These are phyloP conservation scores for Haberlea rhodopensis DNA, from an alignment of 257 asterid genomes.

Conservation along the genomic window DNA sequence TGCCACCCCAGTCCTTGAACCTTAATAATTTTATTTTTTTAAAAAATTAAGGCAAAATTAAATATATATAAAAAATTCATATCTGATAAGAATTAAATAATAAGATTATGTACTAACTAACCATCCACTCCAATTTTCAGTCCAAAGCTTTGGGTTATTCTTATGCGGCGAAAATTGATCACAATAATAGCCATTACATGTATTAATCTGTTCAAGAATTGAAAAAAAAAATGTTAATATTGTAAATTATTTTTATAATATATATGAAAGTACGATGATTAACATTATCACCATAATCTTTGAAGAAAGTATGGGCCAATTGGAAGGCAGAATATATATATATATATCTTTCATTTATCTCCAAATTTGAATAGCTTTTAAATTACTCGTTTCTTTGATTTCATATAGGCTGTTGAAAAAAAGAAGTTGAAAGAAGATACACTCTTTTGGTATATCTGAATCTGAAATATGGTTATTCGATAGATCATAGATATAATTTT, in stretches of 20 bases:
- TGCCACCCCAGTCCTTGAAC: slow-evolving; percentile 43
- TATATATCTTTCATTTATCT: too few species aligned
- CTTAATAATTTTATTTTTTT: slow-evolving; percentile 21
- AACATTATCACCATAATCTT: neutral
- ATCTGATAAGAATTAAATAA: neutral
- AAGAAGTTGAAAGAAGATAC: too few species aligned
- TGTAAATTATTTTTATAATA: neutral
- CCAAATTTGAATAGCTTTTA: neutral
- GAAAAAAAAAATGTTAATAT: neutral
- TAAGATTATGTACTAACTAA: slow-evolving; percentile 15
- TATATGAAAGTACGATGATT: neutral
- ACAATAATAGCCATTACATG: slow-evolving; percentile 33
- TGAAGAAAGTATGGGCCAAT: too few species aligned
- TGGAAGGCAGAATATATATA: too few species aligned
- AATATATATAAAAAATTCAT: neutral
- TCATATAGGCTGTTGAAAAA: too few species aligned
- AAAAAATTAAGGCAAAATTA: neutral
- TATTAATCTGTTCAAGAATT: slow-evolving; percentile 35
- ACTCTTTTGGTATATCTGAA: too few species aligned
- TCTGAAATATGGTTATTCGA: too few species aligned
- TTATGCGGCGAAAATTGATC: slow-evolving; percentile 27
- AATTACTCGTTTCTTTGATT: too few species aligned
- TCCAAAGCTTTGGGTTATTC: slow-evolving; percentile 40
- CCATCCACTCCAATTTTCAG: slow-evolving; percentile 53
- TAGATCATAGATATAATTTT: too few species aligned